Evolutionary conservation across 345 rosid species (phyloP).

Genomic region (Microcos paniculata): DNA sequence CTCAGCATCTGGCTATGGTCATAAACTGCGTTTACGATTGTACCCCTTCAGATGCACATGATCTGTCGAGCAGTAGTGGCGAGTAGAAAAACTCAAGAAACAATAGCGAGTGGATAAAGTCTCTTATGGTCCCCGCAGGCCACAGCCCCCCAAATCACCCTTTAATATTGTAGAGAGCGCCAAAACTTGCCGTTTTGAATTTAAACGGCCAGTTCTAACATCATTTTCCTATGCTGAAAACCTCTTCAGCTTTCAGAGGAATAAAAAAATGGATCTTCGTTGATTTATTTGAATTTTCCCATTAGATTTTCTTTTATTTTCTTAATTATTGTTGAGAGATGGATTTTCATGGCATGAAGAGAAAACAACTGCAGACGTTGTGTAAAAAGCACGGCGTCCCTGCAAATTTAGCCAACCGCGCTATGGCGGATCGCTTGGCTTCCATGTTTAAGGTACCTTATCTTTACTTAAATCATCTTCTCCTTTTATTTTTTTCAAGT

Average conservation of each 20-base stretch:
- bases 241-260: not conserved
- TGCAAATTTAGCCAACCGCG: constrained; percentile 49
- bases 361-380: constrained; percentile 54
- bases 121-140: not conserved
- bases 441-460: constrained; percentile 37
- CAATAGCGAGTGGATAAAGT: not conserved
- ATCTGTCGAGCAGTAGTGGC: not conserved
- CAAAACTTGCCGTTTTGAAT: not conserved
- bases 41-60: not conserved
- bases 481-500: not conserved
- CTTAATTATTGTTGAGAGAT: constrained; percentile 15
- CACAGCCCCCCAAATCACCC: too few species aligned
- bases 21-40: not conserved
- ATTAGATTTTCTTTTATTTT: not conserved
- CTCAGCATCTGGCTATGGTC: too few species aligned
- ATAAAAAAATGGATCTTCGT: not conserved
- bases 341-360: constrained; percentile 49
- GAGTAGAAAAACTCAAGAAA: not conserved
- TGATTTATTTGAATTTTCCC: not conserved
- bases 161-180: constrained; percentile 5
- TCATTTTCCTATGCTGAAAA: not conserved
- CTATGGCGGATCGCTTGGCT: constrained; percentile 51
- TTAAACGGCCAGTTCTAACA: constrained; percentile 1
- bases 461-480: too few species aligned
- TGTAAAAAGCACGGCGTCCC: constrained; percentile 65